phyloP scores from a whole-genome alignment of 1,284 basidiomycete genomes.

The Irpex sp. region DNA sequence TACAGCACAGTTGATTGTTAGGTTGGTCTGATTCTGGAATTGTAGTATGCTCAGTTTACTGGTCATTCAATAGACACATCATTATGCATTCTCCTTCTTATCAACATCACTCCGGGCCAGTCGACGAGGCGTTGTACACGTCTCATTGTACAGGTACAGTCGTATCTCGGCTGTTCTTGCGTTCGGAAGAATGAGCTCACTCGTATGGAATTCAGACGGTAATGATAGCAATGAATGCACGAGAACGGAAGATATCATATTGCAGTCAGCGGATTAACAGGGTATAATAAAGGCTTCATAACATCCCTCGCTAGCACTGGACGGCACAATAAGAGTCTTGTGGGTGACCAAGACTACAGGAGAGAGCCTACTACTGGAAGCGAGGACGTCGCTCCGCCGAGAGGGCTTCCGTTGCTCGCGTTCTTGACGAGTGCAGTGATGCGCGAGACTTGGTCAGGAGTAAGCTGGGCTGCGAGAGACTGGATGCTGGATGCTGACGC shows the following conservation, averaged over 20 bases:
- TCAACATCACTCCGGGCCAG: too few relatives aligned
- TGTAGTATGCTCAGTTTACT: too few relatives aligned
- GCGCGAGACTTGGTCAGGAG: background rate
- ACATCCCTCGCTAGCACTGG: background rate
- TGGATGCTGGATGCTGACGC: background rate
- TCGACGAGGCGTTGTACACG: too few relatives aligned
- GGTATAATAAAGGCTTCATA: background rate
- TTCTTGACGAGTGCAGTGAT: background rate
- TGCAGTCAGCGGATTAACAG: background rate
- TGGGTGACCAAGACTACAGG: background rate
- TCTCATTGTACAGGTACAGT: background rate
- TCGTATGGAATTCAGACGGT: background rate
- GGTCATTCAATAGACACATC: too few relatives aligned
- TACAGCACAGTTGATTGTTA: too few relatives aligned
- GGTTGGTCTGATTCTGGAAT: too few relatives aligned
- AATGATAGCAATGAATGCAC: background rate
- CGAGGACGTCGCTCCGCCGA: background rate
- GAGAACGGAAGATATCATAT: background rate
- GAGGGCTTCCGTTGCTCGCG: background rate
- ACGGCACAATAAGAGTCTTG: background rate
- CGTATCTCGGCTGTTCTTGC: background rate
- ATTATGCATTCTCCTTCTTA: too few relatives aligned
- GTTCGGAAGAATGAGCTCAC: background rate
- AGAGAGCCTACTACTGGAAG: background rate
- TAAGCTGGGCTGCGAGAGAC: background rate